A percentile compares a stretch with the other conserved stretches of the same genome.
These are phyloP conservation scores for Fusarium sp. DNA, from an alignment of 2,329 filamentous ascomycete species.

Conservation along the genomic window DNA sequence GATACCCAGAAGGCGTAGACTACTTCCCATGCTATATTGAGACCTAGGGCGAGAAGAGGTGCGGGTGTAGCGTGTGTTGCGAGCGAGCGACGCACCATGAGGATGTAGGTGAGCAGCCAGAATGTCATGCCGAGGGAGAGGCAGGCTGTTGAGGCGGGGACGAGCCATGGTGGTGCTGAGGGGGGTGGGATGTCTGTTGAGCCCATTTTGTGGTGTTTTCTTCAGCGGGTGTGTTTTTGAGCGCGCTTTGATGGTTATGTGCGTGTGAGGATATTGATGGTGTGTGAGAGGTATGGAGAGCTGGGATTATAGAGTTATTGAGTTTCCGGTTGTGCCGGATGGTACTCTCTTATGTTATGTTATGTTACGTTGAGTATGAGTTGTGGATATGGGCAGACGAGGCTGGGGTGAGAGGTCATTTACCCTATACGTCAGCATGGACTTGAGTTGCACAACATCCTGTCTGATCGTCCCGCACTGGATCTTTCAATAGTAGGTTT, in stretches of 20 bases:
- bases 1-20: conserved; percentile 62
- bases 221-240: background rate
- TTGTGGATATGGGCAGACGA: background rate
- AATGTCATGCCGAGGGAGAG: conserved; percentile 54
- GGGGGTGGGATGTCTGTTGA: conserved; percentile 55
- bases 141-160: conserved; percentile 52
- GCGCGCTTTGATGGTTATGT: background rate
- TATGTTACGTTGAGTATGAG: background rate
- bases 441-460: background rate
- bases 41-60: conserved; percentile 60
- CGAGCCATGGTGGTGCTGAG: conserved; percentile 53
- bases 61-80: conserved; percentile 62
- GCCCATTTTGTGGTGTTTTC: conserved; percentile 50
- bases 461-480: rapidly evolving
- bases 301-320: background rate
- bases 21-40: conserved; percentile 66
- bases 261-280: background rate
- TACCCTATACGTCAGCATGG: conserved; percentile 11
- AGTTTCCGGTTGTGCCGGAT: background rate
- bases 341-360: background rate
- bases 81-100: conserved; percentile 61
- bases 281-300: background rate
- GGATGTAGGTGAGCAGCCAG: conserved; percentile 60
- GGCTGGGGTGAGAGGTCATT: background rate
- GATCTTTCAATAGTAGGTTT: rapidly evolving